Evolutionary conservation across 2,329 filamentous ascomycete genomes (phyloP).

Genomic region (Exophiala bonariae): DNA sequence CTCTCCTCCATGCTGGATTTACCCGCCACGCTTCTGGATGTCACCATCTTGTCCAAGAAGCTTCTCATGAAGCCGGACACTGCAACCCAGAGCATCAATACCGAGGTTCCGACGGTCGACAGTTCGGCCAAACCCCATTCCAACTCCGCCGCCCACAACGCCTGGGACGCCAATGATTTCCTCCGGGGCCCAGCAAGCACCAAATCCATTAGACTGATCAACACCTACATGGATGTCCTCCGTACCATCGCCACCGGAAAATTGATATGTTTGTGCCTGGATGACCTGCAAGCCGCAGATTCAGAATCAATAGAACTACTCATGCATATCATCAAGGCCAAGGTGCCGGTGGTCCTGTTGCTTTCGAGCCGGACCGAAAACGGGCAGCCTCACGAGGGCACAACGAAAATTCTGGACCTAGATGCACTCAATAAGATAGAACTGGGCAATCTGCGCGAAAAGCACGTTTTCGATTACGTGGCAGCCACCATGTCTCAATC

Average conservation of each 20-base stretch:
- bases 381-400: conserved; percentile 47
- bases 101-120: conserved; percentile 23
- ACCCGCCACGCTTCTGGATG: conserved; percentile 63
- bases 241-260: conserved; percentile 79
- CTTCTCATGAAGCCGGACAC: conserved; percentile 23
- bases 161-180: conserved; percentile 32
- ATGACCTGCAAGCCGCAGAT: conserved; percentile 89
- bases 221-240: conserved; percentile 83
- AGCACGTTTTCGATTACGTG: conserved; percentile 80
- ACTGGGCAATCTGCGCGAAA: conserved; percentile 72
- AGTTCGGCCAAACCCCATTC: conserved; percentile 3
- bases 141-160: conserved; percentile 3
- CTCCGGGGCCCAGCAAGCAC: conserved; percentile 41
- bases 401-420: conserved; percentile 49
- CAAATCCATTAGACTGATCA: conserved; percentile 72
- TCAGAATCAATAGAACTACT: conserved; percentile 83
- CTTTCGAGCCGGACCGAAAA: conserved; percentile 73
- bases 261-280: conserved; percentile 83
- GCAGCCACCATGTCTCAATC: conserved; percentile 75
- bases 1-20: conserved; percentile 60
- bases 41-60: conserved; percentile 37
- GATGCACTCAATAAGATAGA: conserved; percentile 65
- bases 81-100: conserved; percentile 21
- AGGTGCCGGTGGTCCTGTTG: conserved; percentile 79
- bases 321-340: conserved; percentile 73